phyloP scores from a whole-genome alignment of 1,139 yeast species.

The Yamadazyma atlantica region DNA sequence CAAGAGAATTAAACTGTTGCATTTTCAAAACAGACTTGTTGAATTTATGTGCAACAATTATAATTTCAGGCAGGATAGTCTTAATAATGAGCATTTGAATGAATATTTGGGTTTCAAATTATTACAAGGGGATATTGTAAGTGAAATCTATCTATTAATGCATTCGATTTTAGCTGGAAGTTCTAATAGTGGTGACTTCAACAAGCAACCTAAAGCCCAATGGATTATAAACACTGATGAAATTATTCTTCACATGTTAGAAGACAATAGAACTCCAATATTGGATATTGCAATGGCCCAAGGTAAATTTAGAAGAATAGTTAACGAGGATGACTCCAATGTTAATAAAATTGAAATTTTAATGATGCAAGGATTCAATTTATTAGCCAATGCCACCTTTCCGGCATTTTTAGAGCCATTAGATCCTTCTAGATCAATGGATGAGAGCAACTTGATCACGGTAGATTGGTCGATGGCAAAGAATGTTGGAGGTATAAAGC shows the following conservation, averaged over 20 bases:
- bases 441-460: slow-evolving; percentile 34
- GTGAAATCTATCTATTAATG: slow-evolving; percentile 40
- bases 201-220: slow-evolving; percentile 28
- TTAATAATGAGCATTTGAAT: slow-evolving; percentile 39
- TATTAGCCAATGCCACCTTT: slow-evolving; percentile 31
- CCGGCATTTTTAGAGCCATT: slow-evolving; percentile 40
- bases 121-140: slow-evolving; percentile 28
- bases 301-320: slow-evolving; percentile 47
- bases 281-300: slow-evolving; percentile 41
- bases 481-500: slow-evolving; percentile 67
- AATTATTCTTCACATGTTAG: slow-evolving; percentile 42
- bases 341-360: slow-evolving; percentile 40
- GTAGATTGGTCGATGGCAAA: slow-evolving; percentile 64
- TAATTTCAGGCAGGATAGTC: slow-evolving; percentile 32
- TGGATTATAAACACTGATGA: slow-evolving; percentile 65
- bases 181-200: slow-evolving; percentile 15
- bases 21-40: slow-evolving; percentile 25
- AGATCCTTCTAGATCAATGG: slow-evolving; percentile 10
- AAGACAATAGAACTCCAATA: slow-evolving; percentile 44
- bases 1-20: slow-evolving; percentile 27
- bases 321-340: slow-evolving; percentile 45
- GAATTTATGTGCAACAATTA: slow-evolving; percentile 31
- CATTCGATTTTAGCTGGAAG: slow-evolving; percentile 43
- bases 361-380: slow-evolving; percentile 45
- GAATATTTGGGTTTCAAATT: slow-evolving; percentile 29